A percentile compares a stretch with the other conserved stretches of the same genome.
These are phyloP conservation scores for Plasmodium malariae DNA, from an alignment of 169 alveolate genomes.

Conservation along the genomic window DNA sequence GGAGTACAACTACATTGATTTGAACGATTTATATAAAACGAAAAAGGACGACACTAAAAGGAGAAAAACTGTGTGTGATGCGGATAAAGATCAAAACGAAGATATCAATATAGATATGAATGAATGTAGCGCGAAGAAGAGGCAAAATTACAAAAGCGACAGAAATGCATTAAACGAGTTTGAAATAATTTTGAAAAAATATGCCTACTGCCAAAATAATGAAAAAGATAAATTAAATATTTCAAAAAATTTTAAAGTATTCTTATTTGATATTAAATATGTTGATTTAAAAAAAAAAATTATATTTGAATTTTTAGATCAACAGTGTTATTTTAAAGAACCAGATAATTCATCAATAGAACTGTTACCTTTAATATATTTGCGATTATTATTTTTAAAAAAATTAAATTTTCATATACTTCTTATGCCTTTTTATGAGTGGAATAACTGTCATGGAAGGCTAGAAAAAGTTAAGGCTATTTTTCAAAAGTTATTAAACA, in stretches of 20 bases:
- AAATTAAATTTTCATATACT: constrained; percentile 56
- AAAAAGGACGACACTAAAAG: not conserved
- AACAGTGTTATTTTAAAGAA: constrained; percentile 46
- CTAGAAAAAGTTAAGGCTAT: constrained; percentile 54
- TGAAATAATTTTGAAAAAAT: constrained; percentile 72
- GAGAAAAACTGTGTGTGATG: not conserved
- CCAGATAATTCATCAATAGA: constrained; percentile 55
- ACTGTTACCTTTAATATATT: constrained; percentile 30
- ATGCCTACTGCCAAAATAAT: constrained; percentile 55
- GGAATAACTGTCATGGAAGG: constrained; percentile 61
- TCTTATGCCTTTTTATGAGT: constrained; percentile 69
- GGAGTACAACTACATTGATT: constrained; percentile 54
- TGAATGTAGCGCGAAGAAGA: not conserved
- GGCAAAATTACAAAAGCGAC: not conserved
- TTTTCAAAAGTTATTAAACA: constrained; percentile 41
- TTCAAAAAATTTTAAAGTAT: constrained; percentile 29
- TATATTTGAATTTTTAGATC: constrained; percentile 65
- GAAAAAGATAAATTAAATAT: constrained; percentile 40
- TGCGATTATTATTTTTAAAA: constrained; percentile 32
- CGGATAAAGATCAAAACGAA: not conserved
- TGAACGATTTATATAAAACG: constrained; percentile 23
- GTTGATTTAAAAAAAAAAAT: constrained; percentile 55
- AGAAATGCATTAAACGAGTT: constrained; percentile 30
- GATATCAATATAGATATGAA: not conserved
- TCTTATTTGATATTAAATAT: constrained; percentile 28